These are phyloP conservation scores for Cercospora sp. DNA, from an alignment of 2,329 filamentous ascomycete genomes.

Conservation along the genomic window DNA sequence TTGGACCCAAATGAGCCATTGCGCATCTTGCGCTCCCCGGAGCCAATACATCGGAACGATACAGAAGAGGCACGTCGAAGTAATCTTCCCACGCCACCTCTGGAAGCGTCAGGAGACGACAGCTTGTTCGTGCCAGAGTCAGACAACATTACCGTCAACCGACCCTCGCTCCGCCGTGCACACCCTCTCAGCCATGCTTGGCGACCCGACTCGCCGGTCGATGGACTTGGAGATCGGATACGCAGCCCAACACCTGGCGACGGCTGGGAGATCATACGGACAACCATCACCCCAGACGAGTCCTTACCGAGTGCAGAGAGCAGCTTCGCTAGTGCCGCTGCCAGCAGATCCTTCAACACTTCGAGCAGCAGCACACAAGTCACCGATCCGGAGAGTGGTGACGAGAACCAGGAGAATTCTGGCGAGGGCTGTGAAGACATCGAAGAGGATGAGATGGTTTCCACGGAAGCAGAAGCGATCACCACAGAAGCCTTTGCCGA, in stretches of 20 bases:
- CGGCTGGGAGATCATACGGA: slow-evolving; percentile 78
- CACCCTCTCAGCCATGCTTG: slow-evolving; percentile 37
- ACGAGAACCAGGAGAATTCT: slow-evolving; percentile 39
- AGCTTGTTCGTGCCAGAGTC: slow-evolving; percentile 25
- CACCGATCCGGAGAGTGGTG: slow-evolving; percentile 30
- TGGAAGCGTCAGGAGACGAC: slow-evolving; percentile 27
- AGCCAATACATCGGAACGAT: slow-evolving; percentile 13
- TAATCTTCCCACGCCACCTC: slow-evolving; percentile 26
- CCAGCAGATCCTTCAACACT: slow-evolving; percentile 51
- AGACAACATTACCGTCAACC: slow-evolving; percentile 10
- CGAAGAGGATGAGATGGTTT: slow-evolving; percentile 43
- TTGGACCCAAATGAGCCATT: slow-evolving; percentile 21
- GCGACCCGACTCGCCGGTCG: slow-evolving; percentile 45
- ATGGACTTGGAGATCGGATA: slow-evolving; percentile 81
- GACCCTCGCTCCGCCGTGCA: slow-evolving; percentile 17
- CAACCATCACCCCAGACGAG: slow-evolving; percentile 77
- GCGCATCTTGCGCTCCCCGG: slow-evolving; percentile 25
- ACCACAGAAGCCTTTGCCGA: slow-evolving; percentile 33
- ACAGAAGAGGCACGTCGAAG: slow-evolving; percentile 13
- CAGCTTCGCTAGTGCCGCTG: slow-evolving; percentile 72
- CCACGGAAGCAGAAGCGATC: slow-evolving; percentile 33
- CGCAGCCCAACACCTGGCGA: slow-evolving; percentile 70
- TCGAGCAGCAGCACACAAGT: slow-evolving; percentile 38
- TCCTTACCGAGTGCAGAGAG: slow-evolving; percentile 77
- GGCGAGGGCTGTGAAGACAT: slow-evolving; percentile 44